Evolutionary conservation across 768 basidiomycete genomes (phyloP), one percentile per base, ranked within the genome.

Genomic region (Phanerochaete carnosa): DNA sequence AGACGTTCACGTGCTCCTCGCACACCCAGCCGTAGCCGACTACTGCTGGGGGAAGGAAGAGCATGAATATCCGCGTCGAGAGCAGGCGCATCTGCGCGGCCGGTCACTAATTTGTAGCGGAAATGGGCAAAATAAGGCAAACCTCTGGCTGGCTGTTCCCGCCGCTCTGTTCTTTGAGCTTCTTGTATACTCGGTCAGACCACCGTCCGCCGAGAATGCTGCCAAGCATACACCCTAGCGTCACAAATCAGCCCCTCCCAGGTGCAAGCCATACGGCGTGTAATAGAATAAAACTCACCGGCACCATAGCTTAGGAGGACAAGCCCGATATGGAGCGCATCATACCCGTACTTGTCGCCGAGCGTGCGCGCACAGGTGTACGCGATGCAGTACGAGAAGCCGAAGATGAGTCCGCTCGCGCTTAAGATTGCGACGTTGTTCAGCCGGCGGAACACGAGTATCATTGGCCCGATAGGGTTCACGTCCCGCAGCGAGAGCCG

Each of bases 361-460:
- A 95, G 78, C 0, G 90, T 92, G 60, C 89, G 80, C 8, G 90
- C 80, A 16, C 85, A 84, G 0, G 91, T 91, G 69, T 93, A 95
- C 2, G 83, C 75, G 37, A 95, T 78, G 46, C 83, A 78, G 71
- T 89, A 94, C 39, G 78, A 82, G 55, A 86, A 87, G 0, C 86
- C 88, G 66, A 90, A 95, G 12, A 88, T 73, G 25, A 91, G 68
- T 16, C 45, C 60, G 37, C 90, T 91, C 29, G 86, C 78, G 57
- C 83, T 60, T 3, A 94, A 75, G 57, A 89, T 85, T 1, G 80
- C 71, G 8, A 90, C 52, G 62, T 95, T 97, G 65, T 92, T 89
- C 53, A 73, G 78, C 39, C 84, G 77, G 16, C 79, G 77, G 25
- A 93, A 62, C 26, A 92, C 82, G 30, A 77, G 69, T 55, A 74